Evolutionary conservation across 345 rosid species (phyloP).

Genomic region (Passiflora organensis): DNA sequence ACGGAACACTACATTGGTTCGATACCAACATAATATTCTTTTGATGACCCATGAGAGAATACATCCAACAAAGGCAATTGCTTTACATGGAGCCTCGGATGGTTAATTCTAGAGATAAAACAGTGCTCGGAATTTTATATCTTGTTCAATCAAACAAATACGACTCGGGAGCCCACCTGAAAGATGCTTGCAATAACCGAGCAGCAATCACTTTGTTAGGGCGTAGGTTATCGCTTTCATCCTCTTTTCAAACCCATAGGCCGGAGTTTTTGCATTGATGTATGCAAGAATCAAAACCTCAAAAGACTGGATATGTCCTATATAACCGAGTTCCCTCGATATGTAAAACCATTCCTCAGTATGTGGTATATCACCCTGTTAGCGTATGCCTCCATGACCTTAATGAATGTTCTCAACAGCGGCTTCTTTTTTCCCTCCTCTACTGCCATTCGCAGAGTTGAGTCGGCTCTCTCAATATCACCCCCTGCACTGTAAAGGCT

Average conservation of each 20-base stretch:
- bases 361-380: slow-evolving; percentile 16
- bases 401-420: not conserved
- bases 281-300: slow-evolving; percentile 15
- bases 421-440: slow-evolving; percentile 3
- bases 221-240: slow-evolving; percentile 72
- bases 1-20: no score
- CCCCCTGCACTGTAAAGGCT: slow-evolving; percentile 18
- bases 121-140: no score
- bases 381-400: slow-evolving; percentile 16
- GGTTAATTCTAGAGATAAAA: no score
- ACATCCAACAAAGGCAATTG: no score
- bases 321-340: slow-evolving; percentile 9
- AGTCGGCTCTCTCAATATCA: slow-evolving; percentile 16
- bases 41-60: no score
- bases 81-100: no score
- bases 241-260: slow-evolving; percentile 74
- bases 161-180: slow-evolving; percentile 51
- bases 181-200: slow-evolving; percentile 41
- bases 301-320: not conserved
- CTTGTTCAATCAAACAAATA: slow-evolving; percentile 57
- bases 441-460: slow-evolving; percentile 5
- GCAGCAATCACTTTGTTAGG: slow-evolving; percentile 45
- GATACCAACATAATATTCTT: no score
- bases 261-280: slow-evolving; percentile 35
- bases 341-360: slow-evolving; percentile 12